Conservation (phyloP, 2,329 filamentous ascomycete genomes). For the Fusarium sp. region DNA sequence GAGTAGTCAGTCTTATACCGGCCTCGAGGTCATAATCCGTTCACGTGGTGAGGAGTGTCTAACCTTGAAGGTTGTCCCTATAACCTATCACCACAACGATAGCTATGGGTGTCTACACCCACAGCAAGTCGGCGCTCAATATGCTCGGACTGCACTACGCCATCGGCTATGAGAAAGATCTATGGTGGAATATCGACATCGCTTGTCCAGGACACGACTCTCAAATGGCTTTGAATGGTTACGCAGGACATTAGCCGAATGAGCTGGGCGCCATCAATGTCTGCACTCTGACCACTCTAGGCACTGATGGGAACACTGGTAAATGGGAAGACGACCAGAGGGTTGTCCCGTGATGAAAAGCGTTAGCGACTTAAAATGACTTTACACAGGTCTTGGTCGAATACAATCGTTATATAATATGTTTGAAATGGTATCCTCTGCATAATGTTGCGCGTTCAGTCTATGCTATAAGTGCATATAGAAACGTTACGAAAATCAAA, state of each 20-base stretch:
- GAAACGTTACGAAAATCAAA: slow-evolving; percentile 26
- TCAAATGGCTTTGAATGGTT: slow-evolving; percentile 17
- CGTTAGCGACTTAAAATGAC: too few relatives aligned
- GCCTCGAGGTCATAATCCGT: slow-evolving; percentile 20
- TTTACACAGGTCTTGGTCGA: slow-evolving; percentile 3
- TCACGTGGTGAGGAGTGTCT: slow-evolving; percentile 28
- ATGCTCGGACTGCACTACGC: slow-evolving; percentile 33
- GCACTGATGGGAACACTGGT: slow-evolving; percentile 12
- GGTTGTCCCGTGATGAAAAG: slow-evolving; percentile 15
- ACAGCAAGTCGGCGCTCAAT: slow-evolving; percentile 34
- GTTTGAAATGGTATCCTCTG: slow-evolving; percentile 35
- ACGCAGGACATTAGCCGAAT: slow-evolving; percentile 7
- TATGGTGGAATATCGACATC: slow-evolving; percentile 24
- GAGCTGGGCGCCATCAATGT: slow-evolving; percentile 19
- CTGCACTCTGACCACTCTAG: slow-evolving; percentile 3
- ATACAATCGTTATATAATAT: slow-evolving; percentile 31
- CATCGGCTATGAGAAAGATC: slow-evolving; percentile 13
- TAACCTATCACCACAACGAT: background rate
- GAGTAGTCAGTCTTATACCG: slow-evolving; percentile 33
- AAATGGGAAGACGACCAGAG: slow-evolving; percentile 15
- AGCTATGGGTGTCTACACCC: slow-evolving; percentile 21
- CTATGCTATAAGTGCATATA: slow-evolving; percentile 23
- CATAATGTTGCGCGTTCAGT: slow-evolving; percentile 29
- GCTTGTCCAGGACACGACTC: slow-evolving; percentile 20
- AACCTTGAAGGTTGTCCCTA: slow-evolving; percentile 19